Evolutionary conservation across 2,329 filamentous ascomycete genomes (phyloP), one percentile per base, ranked within the genome.

Genomic region (Cladosporium sp.): DNA sequence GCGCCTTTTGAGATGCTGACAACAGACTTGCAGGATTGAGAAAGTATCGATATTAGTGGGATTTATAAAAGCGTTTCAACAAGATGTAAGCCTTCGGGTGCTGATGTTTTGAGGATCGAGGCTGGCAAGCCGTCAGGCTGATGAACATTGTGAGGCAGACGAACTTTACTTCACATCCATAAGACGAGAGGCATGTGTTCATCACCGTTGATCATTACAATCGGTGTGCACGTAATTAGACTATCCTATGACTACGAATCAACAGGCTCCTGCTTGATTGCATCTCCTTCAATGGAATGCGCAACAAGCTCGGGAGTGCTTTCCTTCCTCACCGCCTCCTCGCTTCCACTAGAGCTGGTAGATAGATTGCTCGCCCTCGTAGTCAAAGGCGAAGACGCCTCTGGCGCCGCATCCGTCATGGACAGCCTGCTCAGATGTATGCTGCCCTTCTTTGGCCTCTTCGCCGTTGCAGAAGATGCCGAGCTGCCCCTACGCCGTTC

Each of bases 401-500:
- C 48, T 6, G 48, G 48, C 22, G 22, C 48, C 15, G 39, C 48
- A 9, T 43, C 48, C 15, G 48, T 39, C 38, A 43, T 43, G 9
- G 48, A 50, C 9, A 50, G 30, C 32, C 48, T 43, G 29, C 48
- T 50, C 27, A 42, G 29, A 15, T 50, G 41, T 6, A 38, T 35
- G 12, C 40, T 16, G 16, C 25, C 7, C 40, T 50, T 50, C 32
- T 50, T 60, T 12, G 49, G 36, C 36, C 49, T 38, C 49, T 36
- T 46, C n/a, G 27, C 49, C 15, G 27, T 40, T 9, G 49, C 30
- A 40, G 49, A 45, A 8, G 49, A 51, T 7, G 41, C 49, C 12
- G 49, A 51, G 49, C 61, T 62, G 20, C 61, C 57, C 38, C 63
- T 48, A 13, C 60, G 51, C n/a, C 49, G 40, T 18, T 55, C 50